Evolutionary conservation across 176 grass and related monocot species (phyloP), one percentile per base, ranked within the genome.

Genomic region (Carex scoparia): DNA sequence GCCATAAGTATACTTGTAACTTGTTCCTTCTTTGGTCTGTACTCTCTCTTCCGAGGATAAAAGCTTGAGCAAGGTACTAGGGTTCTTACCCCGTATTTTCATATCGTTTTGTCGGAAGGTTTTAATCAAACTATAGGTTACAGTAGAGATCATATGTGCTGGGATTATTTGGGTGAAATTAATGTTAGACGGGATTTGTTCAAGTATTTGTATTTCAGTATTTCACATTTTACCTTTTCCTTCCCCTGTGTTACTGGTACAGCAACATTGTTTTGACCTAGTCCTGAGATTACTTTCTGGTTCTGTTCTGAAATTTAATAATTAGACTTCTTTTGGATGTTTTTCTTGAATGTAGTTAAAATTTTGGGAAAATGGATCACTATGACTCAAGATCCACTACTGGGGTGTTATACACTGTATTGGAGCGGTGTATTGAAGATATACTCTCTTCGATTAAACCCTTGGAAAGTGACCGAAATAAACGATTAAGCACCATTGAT

Each of bases 381-480:
- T 49, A 35, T 53, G 81, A 66, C 16, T 18, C 62, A 53, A 83
- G 38, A 51, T 83, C 81, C 16, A 83, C 38, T 9, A 49, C 40
- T 69, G n/a, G 63, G 16, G 62, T 66, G 62, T 16, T 16, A 69
- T 55, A 69, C 44, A 67, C 38, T 69, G 69, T 94, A 59, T 81
- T 91, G 56, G 66, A 84, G 15, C 64, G 72, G 54, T 92, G 88
- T 72, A 65, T 94, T 61, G 86, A 85, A 79, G 90, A 92, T 51
- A 91, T 97, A 62, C 90, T 97, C 30, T 74, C 87, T 67, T 56
- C 62, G 58, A 94, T 97, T 74, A 94, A 94, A 84, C 94, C 92
- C 15, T 85, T 5, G 40, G 84, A 92, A 59, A 69, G 79, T 86
- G 94, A 97, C 82, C 64, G 16, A 80, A 65, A 31, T 16, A 85